Evolutionary conservation across 1,139 yeast genomes (phyloP), one percentile per base, ranked within the genome.

Genomic region (Blastobotrys indianensis): DNA sequence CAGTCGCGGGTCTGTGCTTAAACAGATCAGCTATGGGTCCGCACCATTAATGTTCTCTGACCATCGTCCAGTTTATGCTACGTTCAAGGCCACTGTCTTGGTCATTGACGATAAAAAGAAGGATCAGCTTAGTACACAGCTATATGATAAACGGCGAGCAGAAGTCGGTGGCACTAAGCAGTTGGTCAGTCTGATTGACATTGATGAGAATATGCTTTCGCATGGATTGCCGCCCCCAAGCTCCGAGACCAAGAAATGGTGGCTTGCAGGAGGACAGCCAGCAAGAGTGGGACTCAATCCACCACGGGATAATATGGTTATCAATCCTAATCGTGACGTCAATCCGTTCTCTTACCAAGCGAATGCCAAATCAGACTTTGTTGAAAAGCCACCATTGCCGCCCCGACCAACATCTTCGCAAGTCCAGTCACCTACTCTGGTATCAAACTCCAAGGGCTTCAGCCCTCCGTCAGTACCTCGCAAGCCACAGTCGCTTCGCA

Each of bases 31-130:
- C 15, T 92, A 92, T 62, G 77, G 80, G 38, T 73, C 82, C 51
- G 81, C 76, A 3, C 78, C 75, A 11, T 67, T 90, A 36, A 65
- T 69, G 45, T 90, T 92, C 63, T 85, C 96, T 0, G 99, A 92
- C 64, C 99, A 94, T 65, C 70, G 95, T 42, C 98, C 98, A 0
- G 97, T 92, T 0, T 85, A 76, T 65, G 95, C 90, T 1, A 68
- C 79, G 1, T 92, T 85, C 62, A 72, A 69, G 32, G 83, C 90
- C 1, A 71, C 73, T 6, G 84, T 87, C 4, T 76, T 79, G 33
- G 77, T 86, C 32, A 73, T 88, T 32, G 85, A 92, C 65, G 86
- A 85, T 56, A 63, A 65, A 3, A 64, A 74, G 44, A 85, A 79
- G 62, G 76, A 76, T 42, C 65, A 69, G 36, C 67, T 92, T 46